Base-by-base conservation (phyloP, 805 yeast species). In the Ogataea pignaliae region DNA sequence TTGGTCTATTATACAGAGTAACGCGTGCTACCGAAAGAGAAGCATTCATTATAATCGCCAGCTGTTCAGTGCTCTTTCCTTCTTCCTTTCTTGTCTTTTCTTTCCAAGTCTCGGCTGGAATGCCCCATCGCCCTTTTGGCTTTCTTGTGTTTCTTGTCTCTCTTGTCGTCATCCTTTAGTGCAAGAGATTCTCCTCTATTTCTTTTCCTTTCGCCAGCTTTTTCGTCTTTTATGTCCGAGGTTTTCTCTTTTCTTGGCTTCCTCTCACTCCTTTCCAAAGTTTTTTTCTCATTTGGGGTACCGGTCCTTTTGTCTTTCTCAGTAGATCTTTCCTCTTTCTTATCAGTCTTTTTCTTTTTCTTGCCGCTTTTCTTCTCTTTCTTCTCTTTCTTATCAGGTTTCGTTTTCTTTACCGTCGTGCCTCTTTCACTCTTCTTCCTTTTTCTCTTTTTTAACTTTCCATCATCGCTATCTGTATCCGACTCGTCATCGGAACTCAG, bases 391-490 rank as follows among this genome's bases (percentile, higher is more conserved):
- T 56, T 55, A 11, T 53, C 48, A 39, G 7, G 29, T 34, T 15
- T 41, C 33, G 15, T n/a, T 26, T 31, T 3, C 21, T 38, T 15
- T 18, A 10, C 6, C 18, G 16, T n/a, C 32, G 17, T 11, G 15
- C 32, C 36, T 29, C 16, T 2, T 59, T 57, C 33, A 53, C 52
- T 49, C 58, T 52, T 51, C 62, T 53, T 37, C 54, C 53, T 44
- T 57, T 52, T 52, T 58, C 53, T 9, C 10, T 30, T 30, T n/a
- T 12, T 9, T 30, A n/a, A 10, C 14, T n/a, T 30, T 13, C 10
- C 14, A 3, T 60, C 56, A 46, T 63, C 61, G 54, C 56, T 57
- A 29, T 64, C 62, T 43, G 58, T 42, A 13, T 38, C 51, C 16
- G 37, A n/a, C 28, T 45, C 49, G 1, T 39, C 44, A 30, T 50